Conservation (phyloP, 163 green algal genomes). For the Volvox carteri region DNA sequence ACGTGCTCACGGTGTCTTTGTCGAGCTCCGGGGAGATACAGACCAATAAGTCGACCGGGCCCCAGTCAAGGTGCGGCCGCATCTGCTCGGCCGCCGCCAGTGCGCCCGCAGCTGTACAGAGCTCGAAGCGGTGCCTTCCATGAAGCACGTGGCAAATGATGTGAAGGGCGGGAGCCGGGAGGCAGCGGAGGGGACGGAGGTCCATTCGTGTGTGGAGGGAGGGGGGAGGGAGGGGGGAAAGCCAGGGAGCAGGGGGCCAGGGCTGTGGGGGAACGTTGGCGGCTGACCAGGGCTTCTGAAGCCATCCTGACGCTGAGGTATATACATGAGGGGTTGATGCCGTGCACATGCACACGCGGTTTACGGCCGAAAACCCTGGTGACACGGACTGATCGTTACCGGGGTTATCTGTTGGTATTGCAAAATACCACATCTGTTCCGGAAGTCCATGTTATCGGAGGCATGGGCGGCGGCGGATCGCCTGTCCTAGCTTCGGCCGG, state of each 20-base stretch:
- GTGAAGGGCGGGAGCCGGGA: neutral
- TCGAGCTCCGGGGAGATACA: conserved; percentile 47
- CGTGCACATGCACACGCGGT: too few relatives aligned
- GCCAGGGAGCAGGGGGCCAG: neutral
- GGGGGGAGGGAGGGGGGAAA: neutral
- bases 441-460: too few relatives aligned
- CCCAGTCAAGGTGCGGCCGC: neutral
- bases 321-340: neutral
- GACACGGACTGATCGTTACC: too few relatives aligned
- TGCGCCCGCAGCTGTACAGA: neutral
- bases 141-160: neutral
- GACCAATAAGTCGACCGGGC: neutral
- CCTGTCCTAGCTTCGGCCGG: too few relatives aligned
- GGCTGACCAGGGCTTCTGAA: neutral
- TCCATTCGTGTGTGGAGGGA: neutral
- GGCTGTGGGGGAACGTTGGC: neutral
- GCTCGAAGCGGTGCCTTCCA: conserved; percentile 1
- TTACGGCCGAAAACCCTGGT: too few relatives aligned
- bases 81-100: neutral
- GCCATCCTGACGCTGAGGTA: neutral
- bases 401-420: too few relatives aligned
- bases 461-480: too few relatives aligned
- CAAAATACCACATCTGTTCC: too few relatives aligned
- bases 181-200: neutral
- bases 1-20: neutral